Conservation (phyloP, 805 yeast genomes). For the Blastobotrys attinorum region DNA sequence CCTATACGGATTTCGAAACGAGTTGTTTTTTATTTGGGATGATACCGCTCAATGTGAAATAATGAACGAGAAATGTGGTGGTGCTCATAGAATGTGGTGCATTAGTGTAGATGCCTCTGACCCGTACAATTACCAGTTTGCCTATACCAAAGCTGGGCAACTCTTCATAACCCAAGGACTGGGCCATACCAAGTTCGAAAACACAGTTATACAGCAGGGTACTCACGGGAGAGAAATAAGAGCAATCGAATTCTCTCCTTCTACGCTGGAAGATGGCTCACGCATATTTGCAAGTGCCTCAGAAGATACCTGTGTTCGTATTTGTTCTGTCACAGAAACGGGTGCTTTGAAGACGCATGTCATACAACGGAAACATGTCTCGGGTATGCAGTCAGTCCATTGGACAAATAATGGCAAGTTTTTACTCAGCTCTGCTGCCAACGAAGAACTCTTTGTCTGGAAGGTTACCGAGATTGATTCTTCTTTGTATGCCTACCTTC, state of each 20-base stretch:
- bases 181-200: constrained; percentile 3
- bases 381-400: constrained; percentile 77
- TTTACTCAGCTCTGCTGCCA: constrained; percentile 49
- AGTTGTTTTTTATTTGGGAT: constrained; percentile 71
- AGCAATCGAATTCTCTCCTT: constrained; percentile 50
- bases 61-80: constrained; percentile 73
- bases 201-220: constrained; percentile 43
- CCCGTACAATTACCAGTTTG: constrained; percentile 36
- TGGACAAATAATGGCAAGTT: constrained; percentile 31
- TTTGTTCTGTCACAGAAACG: constrained; percentile 34
- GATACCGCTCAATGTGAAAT: constrained; percentile 69
- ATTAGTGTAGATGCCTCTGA: constrained; percentile 14
- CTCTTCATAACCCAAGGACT: constrained; percentile 19
- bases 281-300: constrained; percentile 63
- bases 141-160: constrained; percentile 49
- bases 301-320: constrained; percentile 74
- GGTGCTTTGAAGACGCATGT: constrained; percentile 45
- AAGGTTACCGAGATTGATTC: constrained; percentile 34
- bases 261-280: constrained; percentile 14
- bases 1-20: constrained; percentile 77
- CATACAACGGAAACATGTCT: constrained; percentile 73
- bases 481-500: constrained; percentile 32
- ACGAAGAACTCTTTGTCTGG: constrained; percentile 89
- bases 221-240: constrained; percentile 91
- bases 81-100: constrained; percentile 82